Evolutionary conservation across 805 yeast genomes (phyloP).

Genomic region (Vanderwaltozyma tropicalis): DNA sequence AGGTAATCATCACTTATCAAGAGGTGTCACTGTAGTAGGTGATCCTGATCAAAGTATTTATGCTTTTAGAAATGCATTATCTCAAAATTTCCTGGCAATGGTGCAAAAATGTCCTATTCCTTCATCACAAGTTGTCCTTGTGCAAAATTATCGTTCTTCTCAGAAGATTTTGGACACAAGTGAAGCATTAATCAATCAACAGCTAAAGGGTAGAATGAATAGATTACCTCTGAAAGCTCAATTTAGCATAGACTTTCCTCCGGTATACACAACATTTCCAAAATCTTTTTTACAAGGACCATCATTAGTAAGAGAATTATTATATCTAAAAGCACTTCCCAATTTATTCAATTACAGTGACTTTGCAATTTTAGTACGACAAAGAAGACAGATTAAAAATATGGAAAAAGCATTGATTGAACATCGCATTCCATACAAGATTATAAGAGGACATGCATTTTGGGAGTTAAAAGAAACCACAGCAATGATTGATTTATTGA

Average conservation of each 20-base stretch:
- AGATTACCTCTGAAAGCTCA: slow-evolving; percentile 41
- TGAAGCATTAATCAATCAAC: slow-evolving; percentile 54
- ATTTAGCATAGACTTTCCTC: slow-evolving; percentile 32
- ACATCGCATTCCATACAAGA: slow-evolving; percentile 48
- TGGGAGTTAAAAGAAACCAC: slow-evolving; percentile 70
- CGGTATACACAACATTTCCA: slow-evolving; percentile 34
- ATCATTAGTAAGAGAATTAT: slow-evolving; percentile 47
- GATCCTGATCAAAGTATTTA: slow-evolving; percentile 96
- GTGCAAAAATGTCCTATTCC: slow-evolving; percentile 28
- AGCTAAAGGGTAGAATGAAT: slow-evolving; percentile 29
- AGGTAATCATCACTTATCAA: slow-evolving; percentile 30
- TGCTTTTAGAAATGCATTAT: slow-evolving; percentile 73
- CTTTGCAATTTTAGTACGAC: slow-evolving; percentile 61
- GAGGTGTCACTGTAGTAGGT: slow-evolving; percentile 80
- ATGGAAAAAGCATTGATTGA: slow-evolving; percentile 55
- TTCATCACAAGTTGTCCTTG: slow-evolving; percentile 34
- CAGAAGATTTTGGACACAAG: slow-evolving; percentile 53
- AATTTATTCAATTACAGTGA: slow-evolving; percentile 42
- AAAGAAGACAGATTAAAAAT: slow-evolving; percentile 48
- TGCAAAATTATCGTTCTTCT: slow-evolving; percentile 76
- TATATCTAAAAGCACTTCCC: slow-evolving; percentile 37
- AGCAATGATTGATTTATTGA: slow-evolving; percentile 50
- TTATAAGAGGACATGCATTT: slow-evolving; percentile 66
- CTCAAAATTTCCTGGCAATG: slow-evolving; percentile 56
- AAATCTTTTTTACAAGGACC: slow-evolving; percentile 46